Percentiles rank a stretch among this genome's conserved stretches.
phyloP scores from a whole-genome alignment of 495 filamentous ascomycete genomes.

The Elasticomyces elasticus region DNA sequence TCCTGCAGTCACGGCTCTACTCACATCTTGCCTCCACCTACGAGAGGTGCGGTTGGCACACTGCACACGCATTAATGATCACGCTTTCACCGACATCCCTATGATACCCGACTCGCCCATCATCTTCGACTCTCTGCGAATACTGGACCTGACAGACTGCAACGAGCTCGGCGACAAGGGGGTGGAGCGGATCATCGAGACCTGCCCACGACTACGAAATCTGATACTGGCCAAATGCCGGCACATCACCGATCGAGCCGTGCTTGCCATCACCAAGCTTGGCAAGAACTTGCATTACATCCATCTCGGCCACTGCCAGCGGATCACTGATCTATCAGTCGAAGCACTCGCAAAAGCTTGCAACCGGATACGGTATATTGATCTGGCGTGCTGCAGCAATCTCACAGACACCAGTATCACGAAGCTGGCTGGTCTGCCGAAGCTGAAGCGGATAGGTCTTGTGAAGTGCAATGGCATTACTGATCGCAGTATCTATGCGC shows the following conservation, averaged over 20 bases:
- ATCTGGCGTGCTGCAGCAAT: constrained; percentile 85
- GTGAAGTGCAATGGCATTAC: constrained; percentile 91
- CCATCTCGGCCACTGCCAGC: constrained; percentile 84
- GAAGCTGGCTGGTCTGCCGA: constrained; percentile 76
- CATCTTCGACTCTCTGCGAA: constrained; percentile 75
- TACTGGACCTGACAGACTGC: constrained; percentile 88
- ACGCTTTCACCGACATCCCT: constrained; percentile 76
- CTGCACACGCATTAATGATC: constrained; percentile 72
- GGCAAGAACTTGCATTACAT: constrained; percentile 96
- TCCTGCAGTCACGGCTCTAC: constrained; percentile 64
- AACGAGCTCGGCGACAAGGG: constrained; percentile 71
- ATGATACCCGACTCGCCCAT: constrained; percentile 32
- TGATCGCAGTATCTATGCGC: constrained; percentile 72
- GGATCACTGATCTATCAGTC: constrained; percentile 82
- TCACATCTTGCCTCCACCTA: constrained; percentile 65
- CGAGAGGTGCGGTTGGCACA: constrained; percentile 80
- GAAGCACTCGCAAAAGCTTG: constrained; percentile 71
- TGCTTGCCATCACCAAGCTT: constrained; percentile 74
- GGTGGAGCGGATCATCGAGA: constrained; percentile 72
- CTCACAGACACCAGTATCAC: constrained; percentile 83
- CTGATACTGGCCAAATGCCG: constrained; percentile 89
- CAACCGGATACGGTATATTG: constrained; percentile 94
- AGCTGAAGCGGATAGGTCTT: constrained; percentile 83
- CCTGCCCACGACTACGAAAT: constrained; percentile 82
- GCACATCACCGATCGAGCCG: constrained; percentile 80